phyloP scores from a whole-genome alignment of 2,329 filamentous ascomycete genomes.

The Colletotrichum sp. region DNA sequence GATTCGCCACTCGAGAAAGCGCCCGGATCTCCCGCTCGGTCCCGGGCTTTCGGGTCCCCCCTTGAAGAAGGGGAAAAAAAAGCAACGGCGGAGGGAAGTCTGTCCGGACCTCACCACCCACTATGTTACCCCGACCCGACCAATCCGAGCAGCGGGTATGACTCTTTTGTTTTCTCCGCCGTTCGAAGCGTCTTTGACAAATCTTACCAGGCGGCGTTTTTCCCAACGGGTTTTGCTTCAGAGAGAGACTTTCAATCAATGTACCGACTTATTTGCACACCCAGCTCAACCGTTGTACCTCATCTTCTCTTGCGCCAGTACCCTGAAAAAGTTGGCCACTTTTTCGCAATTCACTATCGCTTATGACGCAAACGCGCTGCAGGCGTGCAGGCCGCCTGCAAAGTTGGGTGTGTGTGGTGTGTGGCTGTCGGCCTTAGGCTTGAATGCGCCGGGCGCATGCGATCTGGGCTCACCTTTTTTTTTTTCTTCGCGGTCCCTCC shows the following conservation, averaged over 20 bases:
- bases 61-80: neutral
- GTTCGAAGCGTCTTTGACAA: neutral
- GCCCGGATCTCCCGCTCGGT: neutral
- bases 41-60: neutral
- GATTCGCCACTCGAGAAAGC: neutral
- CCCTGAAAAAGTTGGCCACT: neutral
- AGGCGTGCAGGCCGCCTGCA: neutral
- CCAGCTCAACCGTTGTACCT: neutral
- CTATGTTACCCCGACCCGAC: neutral
- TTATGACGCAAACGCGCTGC: neutral
- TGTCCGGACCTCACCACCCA: neutral
- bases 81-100: neutral
- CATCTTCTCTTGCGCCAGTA: neutral
- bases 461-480: neutral
- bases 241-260: neutral
- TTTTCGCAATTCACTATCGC: neutral
- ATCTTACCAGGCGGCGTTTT: neutral
- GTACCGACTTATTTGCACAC: neutral
- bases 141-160: neutral
- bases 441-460: neutral
- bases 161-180: neutral
- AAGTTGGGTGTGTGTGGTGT: neutral
- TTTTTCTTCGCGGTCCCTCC: no score
- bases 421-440: neutral
- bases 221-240: neutral